Conservation (phyloP, 345 rosid genomes). For the Pistacia integerrima region DNA sequence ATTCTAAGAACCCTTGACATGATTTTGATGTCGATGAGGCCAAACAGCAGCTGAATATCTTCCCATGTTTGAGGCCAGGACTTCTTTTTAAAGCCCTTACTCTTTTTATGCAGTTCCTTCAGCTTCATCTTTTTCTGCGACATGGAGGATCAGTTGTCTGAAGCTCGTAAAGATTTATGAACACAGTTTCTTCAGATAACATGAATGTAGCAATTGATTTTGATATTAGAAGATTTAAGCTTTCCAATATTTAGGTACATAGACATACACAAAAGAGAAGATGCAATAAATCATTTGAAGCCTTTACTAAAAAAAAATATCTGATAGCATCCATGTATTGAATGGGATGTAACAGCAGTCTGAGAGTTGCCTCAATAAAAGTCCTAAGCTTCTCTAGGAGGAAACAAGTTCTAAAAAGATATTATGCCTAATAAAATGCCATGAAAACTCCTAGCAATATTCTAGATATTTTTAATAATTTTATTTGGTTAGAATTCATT, state of each 20-base stretch:
- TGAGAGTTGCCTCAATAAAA: no score
- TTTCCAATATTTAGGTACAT: not conserved
- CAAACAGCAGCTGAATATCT: constrained; percentile 67
- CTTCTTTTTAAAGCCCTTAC: constrained; percentile 77
- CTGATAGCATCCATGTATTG: no score
- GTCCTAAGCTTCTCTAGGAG: no score
- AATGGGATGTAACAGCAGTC: no score
- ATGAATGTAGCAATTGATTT: not conserved
- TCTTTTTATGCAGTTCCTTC: constrained; percentile 69
- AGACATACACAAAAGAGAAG: not conserved
- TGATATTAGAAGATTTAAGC: not conserved
- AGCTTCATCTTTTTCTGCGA: constrained; percentile 69
- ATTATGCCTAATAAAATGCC: not conserved
- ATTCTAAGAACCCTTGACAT: constrained; percentile 69
- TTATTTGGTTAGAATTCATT: not conserved
- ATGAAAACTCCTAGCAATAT: not conserved
- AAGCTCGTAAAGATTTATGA: not conserved
- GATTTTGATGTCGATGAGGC: constrained; percentile 68
- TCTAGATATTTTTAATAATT: not conserved
- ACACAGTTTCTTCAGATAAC: not conserved
- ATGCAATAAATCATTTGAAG: not conserved
- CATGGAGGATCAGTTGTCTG: not conserved
- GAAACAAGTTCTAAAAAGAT: not conserved
- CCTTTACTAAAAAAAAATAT: not conserved
- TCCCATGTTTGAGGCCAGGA: constrained; percentile 74